These are phyloP conservation scores for Claviceps sp. DNA, from an alignment of 2,329 filamentous ascomycete genomes.

Conservation along the genomic window DNA sequence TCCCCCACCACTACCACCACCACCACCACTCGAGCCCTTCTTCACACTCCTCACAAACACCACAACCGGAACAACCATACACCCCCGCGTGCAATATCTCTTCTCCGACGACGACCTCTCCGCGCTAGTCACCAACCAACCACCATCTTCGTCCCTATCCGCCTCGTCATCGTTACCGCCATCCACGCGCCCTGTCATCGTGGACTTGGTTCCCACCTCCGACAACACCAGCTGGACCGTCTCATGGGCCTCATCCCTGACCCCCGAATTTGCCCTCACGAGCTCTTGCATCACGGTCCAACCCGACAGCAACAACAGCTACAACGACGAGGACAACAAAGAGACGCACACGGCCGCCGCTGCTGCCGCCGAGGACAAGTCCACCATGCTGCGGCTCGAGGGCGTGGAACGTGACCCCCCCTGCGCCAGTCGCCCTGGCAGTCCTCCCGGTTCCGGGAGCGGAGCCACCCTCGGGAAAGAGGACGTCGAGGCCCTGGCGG, in stretches of 20 bases:
- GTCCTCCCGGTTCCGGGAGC: slow-evolving; percentile 17
- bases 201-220: slow-evolving; percentile 36
- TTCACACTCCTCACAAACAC: slow-evolving; percentile 75
- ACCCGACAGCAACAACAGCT: slow-evolving; percentile 19
- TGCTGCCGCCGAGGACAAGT: slow-evolving; percentile 12
- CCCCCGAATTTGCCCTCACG: slow-evolving; percentile 55
- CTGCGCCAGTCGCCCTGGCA: slow-evolving; percentile 10
- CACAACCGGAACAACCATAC: slow-evolving; percentile 59
- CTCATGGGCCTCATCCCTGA: slow-evolving; percentile 57
- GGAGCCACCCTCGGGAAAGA: slow-evolving; percentile 24
- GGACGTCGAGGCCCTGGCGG: slow-evolving; percentile 37
- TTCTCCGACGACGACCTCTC: slow-evolving; percentile 86
- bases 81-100: slow-evolving; percentile 82
- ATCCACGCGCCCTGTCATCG: slow-evolving; percentile 34
- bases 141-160: slow-evolving; percentile 28
- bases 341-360: neutral
- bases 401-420: slow-evolving; percentile 25
- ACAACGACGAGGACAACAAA: neutral
- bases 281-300: slow-evolving; percentile 29
- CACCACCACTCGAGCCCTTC: slow-evolving; percentile 54
- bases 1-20: neutral
- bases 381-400: slow-evolving; percentile 22
- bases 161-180: slow-evolving; percentile 39
- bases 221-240: slow-evolving; percentile 39
- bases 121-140: slow-evolving; percentile 49